These are phyloP conservation scores for Batkoa obscura DNA, from an alignment of 371 early-diverging fungal species.

Conservation along the genomic window DNA sequence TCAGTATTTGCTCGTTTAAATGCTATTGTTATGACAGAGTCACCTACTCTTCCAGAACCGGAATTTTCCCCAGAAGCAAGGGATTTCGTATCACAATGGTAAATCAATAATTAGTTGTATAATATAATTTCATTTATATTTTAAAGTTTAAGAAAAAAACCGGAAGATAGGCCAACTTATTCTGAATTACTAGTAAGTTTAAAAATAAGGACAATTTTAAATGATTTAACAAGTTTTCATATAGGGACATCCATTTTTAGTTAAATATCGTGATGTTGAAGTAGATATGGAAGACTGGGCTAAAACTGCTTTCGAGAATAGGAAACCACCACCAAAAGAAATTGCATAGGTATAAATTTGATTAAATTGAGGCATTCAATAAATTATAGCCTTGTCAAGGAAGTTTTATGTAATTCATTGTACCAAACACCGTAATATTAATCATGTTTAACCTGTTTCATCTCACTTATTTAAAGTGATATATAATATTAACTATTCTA, in stretches of 20 bases:
- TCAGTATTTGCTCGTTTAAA: conserved; percentile 69
- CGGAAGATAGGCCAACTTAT: conserved; percentile 47
- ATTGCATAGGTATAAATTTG: neutral
- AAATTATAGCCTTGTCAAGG: no score
- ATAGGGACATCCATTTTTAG: conserved; percentile 52
- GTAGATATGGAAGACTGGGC: conserved; percentile 65
- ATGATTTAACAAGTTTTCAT: neutral
- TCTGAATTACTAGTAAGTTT: conserved; percentile 28
- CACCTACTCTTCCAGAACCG: conserved; percentile 46
- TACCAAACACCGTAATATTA: no score
- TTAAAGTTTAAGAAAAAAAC: conserved; percentile 50
- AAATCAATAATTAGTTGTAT: conserved; percentile 4
- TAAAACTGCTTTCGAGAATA: conserved; percentile 13
- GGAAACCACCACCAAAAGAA: conserved; percentile 6
- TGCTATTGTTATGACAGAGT: conserved; percentile 64
- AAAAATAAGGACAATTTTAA: neutral
- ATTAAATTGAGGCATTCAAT: neutral
- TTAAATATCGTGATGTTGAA: conserved; percentile 21
- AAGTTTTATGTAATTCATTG: no score
- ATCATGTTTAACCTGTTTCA: no score
- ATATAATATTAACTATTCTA: no score
- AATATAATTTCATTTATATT: neutral
- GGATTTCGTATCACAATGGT: conserved; percentile 62
- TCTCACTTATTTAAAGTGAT: no score
- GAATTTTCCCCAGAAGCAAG: conserved; percentile 46